Evolutionary conservation across 108 stramenopile genomes (phyloP), one percentile per base, ranked within the genome.

Genomic region (Asterionellopsis glacialis): DNA sequence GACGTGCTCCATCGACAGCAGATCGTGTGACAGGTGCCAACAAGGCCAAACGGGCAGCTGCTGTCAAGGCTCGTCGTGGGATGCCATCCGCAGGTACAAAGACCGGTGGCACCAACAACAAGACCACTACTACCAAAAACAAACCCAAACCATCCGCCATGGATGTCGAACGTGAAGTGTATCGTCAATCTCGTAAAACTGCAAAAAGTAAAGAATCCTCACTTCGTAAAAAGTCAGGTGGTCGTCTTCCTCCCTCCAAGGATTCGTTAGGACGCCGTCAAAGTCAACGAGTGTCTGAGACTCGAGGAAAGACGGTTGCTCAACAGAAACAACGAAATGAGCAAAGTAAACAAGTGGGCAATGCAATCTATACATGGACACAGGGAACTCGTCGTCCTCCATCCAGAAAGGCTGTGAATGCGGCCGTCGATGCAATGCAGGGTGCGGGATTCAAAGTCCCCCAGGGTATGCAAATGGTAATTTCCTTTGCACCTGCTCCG

Each of bases 351-450:
- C 13, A 47, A n/a, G 18, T 14, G 1, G 12, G n/a, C 0, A 54
- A 54, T 51, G 53, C 23, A 25, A 55, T 45, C 55, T 25, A 40
- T 41, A 50, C 49, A 21, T 38, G 61, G 38, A 41, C 33, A 21
- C 11, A 43, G 49, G 64, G 64, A 24, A 33, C 21, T 18, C 49
- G 48, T 19, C 51, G 59, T 12, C 63, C 69, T 19, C 75, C 80
- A 10, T 59, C 71, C 24, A 74, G 77, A 60, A 77, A 82, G 24
- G 86, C 84, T 23, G 64, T 91, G 21, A 65, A 68, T 1, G 90
- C 87, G 0, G 90, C 90, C 3, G 70, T 83, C 13, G 42, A 68
- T 21, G 90, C 85, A 41, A 87, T 91, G 87, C 76, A 81, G 59
- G 67, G 69, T 11, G 66, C 64, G 39, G 90, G 90, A 16, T 88